Evolutionary conservation across 2,329 filamentous ascomycete species (phyloP), one percentile per base, ranked within the genome.

Genomic region (Aspergillus novoparasiticus): DNA sequence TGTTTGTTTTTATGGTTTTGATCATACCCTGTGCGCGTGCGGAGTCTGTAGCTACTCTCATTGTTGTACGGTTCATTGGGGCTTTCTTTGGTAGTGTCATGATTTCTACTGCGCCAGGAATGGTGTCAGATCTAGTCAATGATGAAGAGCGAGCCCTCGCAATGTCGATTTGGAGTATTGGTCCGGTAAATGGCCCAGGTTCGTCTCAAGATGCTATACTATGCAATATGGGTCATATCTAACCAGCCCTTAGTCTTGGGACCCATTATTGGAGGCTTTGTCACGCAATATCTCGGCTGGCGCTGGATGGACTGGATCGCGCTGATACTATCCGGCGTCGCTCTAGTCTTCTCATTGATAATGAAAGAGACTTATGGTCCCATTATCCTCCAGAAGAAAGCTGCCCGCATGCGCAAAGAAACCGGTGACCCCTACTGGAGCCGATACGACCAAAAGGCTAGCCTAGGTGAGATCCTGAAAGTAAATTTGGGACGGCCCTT

Each of bases 261-360:
- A 0, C 90, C 90, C 0, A 79, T 94, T 0, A 89, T 97, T 39
- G 93, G 93, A 26, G 93, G 93, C 0, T 96, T 96, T 69, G 86
- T 91, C 1, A 92, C 82, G 5, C 74, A 82, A 62, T 81, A 81
- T 66, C 81, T 95, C 2, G 93, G 92, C 12, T 97, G 94, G 94
- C 82, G 93, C 34, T 97, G 93, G 92, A 90, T 89, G 43, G 91
- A 91, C 72, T 96, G 92, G 90, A 83, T 95, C 23, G 86, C 89
- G 10, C 79, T 94, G 71, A 94, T 96, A 58, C 83, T 92, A 11
- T 85, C 86, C 0, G 91, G 86, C 0, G 82, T 85, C 0, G 87
- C 87, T 0, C 85, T 89, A 61, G 65, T 84, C 23, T 78, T 89
- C 67, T 85, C 92, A 68, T 73, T 82, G 2, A 81, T 85, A 1